Evolutionary conservation across 1,139 yeast genomes (phyloP).

Genomic region (Magnusiomyces clavatus): DNA sequence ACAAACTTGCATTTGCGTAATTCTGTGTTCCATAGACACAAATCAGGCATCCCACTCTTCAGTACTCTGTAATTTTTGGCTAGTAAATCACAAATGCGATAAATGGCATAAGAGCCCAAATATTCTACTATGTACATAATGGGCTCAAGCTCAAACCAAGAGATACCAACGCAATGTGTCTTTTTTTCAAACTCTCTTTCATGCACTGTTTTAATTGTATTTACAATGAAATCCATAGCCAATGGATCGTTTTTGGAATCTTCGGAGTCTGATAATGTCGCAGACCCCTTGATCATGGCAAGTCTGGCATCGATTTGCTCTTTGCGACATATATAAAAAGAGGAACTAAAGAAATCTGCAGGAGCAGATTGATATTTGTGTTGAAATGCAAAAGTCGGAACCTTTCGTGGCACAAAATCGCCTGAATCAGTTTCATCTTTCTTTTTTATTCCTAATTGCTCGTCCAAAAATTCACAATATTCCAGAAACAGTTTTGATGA

Average conservation of each 20-base stretch:
- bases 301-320: constrained; percentile 20
- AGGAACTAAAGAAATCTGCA: constrained; percentile 23
- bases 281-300: constrained; percentile 1
- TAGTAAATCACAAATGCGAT: constrained; percentile 24
- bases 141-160: constrained; percentile 28
- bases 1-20: constrained; percentile 6
- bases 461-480: background rate
- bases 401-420: constrained; percentile 13
- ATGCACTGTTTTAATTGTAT: constrained; percentile 7
- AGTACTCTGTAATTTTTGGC: constrained; percentile 26
- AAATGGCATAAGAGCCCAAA: constrained; percentile 22
- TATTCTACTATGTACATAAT: constrained; percentile 26
- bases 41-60: constrained; percentile 34
- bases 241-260: no score
- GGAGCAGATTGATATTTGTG: constrained; percentile 33
- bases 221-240: no score
- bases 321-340: constrained; percentile 20
- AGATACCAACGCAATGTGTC: constrained; percentile 26
- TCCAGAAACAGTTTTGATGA: no score
- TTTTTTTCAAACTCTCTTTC: constrained; percentile 14
- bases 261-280: no score
- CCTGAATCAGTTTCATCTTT: constrained; percentile 10
- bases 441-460: constrained; percentile 1
- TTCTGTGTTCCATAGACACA: constrained; percentile 18
- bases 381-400: constrained; percentile 19